Conservation (phyloP, 768 basidiomycete genomes). For the Suillus spraguei region DNA sequence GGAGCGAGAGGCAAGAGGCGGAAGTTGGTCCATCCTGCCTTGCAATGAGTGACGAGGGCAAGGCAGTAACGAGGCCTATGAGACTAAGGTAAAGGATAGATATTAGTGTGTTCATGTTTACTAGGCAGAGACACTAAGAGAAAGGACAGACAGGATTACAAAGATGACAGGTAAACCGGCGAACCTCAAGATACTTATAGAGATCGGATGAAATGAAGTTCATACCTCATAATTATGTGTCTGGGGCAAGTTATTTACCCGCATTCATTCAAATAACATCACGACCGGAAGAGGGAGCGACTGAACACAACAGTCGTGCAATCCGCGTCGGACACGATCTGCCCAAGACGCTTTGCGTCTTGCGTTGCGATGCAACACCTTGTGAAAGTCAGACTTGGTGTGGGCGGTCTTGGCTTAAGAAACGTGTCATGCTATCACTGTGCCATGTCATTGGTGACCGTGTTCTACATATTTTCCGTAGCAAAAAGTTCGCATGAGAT, state of each 20-base stretch:
- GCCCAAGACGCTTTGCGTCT: too few relatives aligned
- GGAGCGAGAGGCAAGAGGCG: conserved; percentile 19
- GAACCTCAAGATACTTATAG: neutral
- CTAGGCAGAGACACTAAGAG: neutral
- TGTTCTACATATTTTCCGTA: neutral
- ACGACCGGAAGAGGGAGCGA: neutral
- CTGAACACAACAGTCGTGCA: neutral
- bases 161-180: neutral
- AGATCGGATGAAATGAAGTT: neutral
- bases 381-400: neutral
- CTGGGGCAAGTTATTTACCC: neutral
- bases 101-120: neutral
- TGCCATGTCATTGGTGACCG: neutral
- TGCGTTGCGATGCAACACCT: too few relatives aligned
- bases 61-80: conserved; percentile 12
- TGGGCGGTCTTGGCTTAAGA: neutral
- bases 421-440: neutral
- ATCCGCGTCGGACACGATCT: neutral
- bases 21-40: conserved; percentile 17
- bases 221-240: neutral
- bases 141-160: neutral
- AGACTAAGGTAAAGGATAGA: conserved; percentile 7
- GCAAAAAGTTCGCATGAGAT: neutral
- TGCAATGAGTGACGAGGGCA: conserved; percentile 10
- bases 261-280: neutral